Evolutionary conservation across 2,329 filamentous ascomycete genomes (phyloP), one percentile per base, ranked within the genome.

Genomic region (Colletotrichum trifolii): DNA sequence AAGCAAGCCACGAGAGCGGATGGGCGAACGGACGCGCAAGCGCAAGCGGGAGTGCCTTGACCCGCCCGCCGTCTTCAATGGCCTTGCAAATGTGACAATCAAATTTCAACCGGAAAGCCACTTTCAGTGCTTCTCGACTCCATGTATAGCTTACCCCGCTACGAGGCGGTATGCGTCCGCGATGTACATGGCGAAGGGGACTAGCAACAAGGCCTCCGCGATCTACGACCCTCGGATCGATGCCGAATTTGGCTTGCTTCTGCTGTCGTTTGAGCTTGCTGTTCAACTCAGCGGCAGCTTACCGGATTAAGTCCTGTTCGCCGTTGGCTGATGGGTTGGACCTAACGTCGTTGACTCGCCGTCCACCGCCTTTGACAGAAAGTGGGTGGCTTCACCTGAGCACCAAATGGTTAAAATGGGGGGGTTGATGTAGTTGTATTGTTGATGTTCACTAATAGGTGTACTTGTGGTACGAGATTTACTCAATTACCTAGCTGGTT

Each of bases 261-360:
- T 38, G 47, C 42, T 36, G 62, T 52, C 15, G 61, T 61, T 64
- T 61, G 57, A 47, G 50, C 43, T 17, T 10, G 33, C 17, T 42
- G 35, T 38, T 45, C 45, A 54, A 48, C 50, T 15, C 62, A 60
- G 36, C 62, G 54, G 52, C 58, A 65, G 36, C 58, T 25, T 56
- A 57, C 52, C 58, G 58, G 47, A 57, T 53, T 53, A 34, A 34
- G 62, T 43, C 39, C 34, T 38, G 42, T 50, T 62, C 40, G 56
- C 48, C 13, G 57, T 45, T 12, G 17, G 47, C 33, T 47, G 39
- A 34, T 61, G 39, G 43, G 10, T n/a, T 33, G 36, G 50, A 50
- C 55, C 55, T 10, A 58, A 50, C 17, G 35, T 33, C 45, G 34
- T 60, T 65, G 62, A 65, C 58, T 62, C 62, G 58, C 58, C 52